These are phyloP conservation scores for Verticillium tricorpus DNA, from an alignment of 2,329 filamentous ascomycete genomes.

Conservation along the genomic window DNA sequence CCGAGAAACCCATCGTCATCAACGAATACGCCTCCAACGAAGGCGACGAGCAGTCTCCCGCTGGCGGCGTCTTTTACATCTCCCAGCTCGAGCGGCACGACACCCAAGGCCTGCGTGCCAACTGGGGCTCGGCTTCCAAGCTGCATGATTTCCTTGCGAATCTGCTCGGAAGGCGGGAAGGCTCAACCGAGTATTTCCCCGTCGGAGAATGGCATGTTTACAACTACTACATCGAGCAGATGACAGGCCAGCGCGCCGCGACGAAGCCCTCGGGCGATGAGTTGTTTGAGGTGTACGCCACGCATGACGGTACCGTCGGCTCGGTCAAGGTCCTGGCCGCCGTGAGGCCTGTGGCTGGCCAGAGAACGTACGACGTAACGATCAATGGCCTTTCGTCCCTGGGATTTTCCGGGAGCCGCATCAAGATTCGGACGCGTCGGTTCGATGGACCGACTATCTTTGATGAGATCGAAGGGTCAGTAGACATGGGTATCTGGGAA, in stretches of 20 bases:
- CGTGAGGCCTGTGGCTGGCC: background rate
- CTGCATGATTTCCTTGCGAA: constrained; percentile 40
- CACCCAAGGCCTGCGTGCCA: constrained; percentile 35
- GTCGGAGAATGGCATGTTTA: constrained; percentile 9
- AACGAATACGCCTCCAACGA: constrained; percentile 40
- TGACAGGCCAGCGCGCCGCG: constrained; percentile 5
- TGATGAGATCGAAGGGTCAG: background rate
- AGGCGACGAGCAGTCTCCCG: constrained; percentile 32
- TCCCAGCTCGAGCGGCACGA: constrained; percentile 40
- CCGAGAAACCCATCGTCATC: constrained; percentile 34
- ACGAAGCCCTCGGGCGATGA: constrained; percentile 1
- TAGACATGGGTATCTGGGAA: background rate
- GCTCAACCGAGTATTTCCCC: background rate
- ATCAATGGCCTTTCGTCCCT: background rate
- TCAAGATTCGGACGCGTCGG: background rate
- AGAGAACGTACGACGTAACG: background rate
- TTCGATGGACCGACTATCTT: background rate
- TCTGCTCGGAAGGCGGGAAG: constrained; percentile 15
- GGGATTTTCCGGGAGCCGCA: background rate
- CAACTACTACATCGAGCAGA: constrained; percentile 7
- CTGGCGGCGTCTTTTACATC: constrained; percentile 39
- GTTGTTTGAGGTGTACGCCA: constrained; percentile 5
- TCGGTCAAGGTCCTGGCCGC: constrained; percentile 3
- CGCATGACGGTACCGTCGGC: background rate
- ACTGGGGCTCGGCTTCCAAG: constrained; percentile 34